These are phyloP conservation scores for Sequoia sempervirens DNA, from an alignment of 75 land plant genomes.

Conservation along the genomic window DNA sequence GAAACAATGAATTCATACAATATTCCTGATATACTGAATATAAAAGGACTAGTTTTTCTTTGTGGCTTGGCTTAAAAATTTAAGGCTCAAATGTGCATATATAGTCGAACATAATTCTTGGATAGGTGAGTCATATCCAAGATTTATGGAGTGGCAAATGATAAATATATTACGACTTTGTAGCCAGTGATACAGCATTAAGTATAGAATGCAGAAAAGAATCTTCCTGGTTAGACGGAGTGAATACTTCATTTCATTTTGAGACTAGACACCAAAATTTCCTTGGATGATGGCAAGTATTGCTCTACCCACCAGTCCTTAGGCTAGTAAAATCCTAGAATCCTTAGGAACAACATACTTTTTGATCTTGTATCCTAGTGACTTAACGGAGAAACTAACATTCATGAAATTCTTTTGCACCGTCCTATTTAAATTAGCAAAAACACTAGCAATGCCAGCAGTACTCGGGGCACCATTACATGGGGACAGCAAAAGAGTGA, in stretches of 20 bases:
- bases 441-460: not conserved
- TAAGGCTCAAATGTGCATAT: not conserved
- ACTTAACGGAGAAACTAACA: not conserved
- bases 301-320: not conserved
- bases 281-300: not conserved
- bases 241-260: too few relatives aligned
- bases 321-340: not conserved
- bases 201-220: not conserved
- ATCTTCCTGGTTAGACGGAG: too few relatives aligned
- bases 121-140: not conserved
- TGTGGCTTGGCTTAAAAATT: not conserved
- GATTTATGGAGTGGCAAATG: not conserved
- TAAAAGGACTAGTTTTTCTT: not conserved
- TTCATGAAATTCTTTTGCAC: not conserved
- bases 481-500: not conserved
- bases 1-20: not conserved
- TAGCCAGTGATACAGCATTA: not conserved
- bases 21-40: not conserved
- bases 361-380: not conserved
- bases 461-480: not conserved
- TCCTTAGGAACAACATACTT: not conserved
- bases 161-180: too few relatives aligned
- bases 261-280: too few relatives aligned
- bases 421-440: not conserved
- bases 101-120: not conserved